Evolutionary conservation across 768 basidiomycete species (phyloP), one percentile per base, ranked within the genome.

Genomic region (Scleroderma citrinum): DNA sequence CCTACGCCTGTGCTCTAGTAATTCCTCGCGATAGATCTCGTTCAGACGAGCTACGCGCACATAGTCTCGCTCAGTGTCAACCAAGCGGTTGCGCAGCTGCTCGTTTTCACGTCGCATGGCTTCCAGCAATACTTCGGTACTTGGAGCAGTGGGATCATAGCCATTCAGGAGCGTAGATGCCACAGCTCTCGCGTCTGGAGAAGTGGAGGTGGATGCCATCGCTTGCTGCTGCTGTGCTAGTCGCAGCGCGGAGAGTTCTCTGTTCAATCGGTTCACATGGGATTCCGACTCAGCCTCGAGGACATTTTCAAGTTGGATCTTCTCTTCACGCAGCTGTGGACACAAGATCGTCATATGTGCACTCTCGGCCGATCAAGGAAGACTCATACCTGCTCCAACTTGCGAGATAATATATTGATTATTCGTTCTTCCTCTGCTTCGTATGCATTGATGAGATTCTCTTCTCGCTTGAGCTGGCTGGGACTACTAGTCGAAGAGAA

Each of bases 371-470:
- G 31, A 24, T 34, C 20, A 8, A 29, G 17, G 23, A 38, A 29
- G 32, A 56, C 44, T 20, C 19, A 46, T 50, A 87, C 90, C 82
- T 87, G 77, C 69, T 92, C 87, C 45, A 92, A 73, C 64, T 92
- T 92, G 56, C 88, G 75, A 23, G 85, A 90, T 47, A 92, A 70
- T 7, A 86, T 73, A 52, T 90, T 91, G 55, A 89, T 85, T 47
- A 92, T 90, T 39, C 88, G 81, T 63, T 92, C 90, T 67, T 92
- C 88, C 67, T 92, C 89, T 11, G 89, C 90, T 58, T 92, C 89
- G 64, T 90, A 92, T 19, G 85, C 85, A 66, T 92, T 90, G 61
- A 91, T 91, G 61, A 92, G 73, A 46, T 80, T 83, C 61, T 91
- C 88, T 58, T 83, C 79, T 34, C 73, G 66, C 54, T 76, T 66